Evolutionary conservation across 2,329 filamentous ascomycete genomes (phyloP).

Genomic region (Pseudofabraea citricarpa): DNA sequence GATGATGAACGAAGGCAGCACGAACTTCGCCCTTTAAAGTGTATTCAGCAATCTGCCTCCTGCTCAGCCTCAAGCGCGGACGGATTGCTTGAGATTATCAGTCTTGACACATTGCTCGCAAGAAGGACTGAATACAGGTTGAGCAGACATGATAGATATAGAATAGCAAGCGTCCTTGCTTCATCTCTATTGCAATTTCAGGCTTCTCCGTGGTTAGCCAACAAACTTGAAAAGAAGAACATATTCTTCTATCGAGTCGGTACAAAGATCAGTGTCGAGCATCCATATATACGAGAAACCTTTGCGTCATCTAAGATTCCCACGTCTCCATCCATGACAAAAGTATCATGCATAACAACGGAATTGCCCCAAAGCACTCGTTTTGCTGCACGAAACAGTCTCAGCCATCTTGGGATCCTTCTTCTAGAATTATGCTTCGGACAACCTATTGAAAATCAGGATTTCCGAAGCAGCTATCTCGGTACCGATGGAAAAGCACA

Average conservation of each 20-base stretch:
- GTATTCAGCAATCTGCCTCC: background rate
- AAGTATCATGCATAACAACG: background rate
- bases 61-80: background rate
- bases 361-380: background rate
- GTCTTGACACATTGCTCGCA: slow-evolving; percentile 14
- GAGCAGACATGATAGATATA: slow-evolving; percentile 15
- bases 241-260: slow-evolving; percentile 17
- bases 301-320: slow-evolving; percentile 5
- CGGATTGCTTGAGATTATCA: slow-evolving; percentile 3
- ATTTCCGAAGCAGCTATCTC: slow-evolving; percentile 10
- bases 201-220: slow-evolving; percentile 17
- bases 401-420: slow-evolving; percentile 17
- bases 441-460: slow-evolving; percentile 16
- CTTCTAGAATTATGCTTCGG: slow-evolving; percentile 23
- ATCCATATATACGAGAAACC: slow-evolving; percentile 14
- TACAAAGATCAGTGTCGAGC: slow-evolving; percentile 10
- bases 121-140: slow-evolving; percentile 2
- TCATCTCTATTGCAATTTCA: slow-evolving; percentile 21
- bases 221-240: slow-evolving; percentile 15
- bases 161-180: slow-evolving; percentile 17
- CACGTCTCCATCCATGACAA: background rate
- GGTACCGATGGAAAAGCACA: slow-evolving; percentile 11
- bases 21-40: slow-evolving; percentile 3
- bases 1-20: slow-evolving; percentile 11
- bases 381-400: slow-evolving; percentile 7